phyloP scores from a whole-genome alignment of 2,329 filamentous ascomycete species.

The Exophiala sideris region DNA sequence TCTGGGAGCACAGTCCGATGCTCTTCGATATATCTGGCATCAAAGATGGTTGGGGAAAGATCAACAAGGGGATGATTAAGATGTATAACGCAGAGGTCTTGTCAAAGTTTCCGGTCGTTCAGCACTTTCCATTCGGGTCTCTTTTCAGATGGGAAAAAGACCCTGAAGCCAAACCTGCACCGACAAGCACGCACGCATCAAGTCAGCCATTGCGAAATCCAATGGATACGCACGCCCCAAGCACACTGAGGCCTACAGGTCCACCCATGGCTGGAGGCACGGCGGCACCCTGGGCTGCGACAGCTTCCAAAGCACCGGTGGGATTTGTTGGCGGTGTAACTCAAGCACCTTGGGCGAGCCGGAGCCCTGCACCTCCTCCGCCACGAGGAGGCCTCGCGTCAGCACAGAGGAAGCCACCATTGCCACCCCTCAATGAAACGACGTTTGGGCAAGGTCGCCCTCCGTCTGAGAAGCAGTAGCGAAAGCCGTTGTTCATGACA shows the following conservation, averaged over 20 bases:
- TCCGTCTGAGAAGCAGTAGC: slow-evolving; percentile 1
- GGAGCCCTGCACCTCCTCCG: slow-evolving; percentile 17
- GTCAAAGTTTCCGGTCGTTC: slow-evolving; percentile 96
- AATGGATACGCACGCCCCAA: slow-evolving; percentile 12
- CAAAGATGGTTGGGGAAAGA: slow-evolving; percentile 92
- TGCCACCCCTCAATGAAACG: slow-evolving; percentile 14
- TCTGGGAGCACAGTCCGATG: slow-evolving; percentile 92
- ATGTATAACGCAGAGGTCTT: slow-evolving; percentile 98
- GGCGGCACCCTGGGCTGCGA: slow-evolving; percentile 28
- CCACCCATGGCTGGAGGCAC: slow-evolving; percentile 13
- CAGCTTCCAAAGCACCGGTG: slow-evolving; percentile 14
- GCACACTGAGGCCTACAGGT: slow-evolving; percentile 11
- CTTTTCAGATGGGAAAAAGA: slow-evolving; percentile 75
- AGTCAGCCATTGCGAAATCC: slow-evolving; percentile 49
- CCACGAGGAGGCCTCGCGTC: slow-evolving; percentile 9
- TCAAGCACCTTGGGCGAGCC: slow-evolving; percentile 29
- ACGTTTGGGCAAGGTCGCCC: neutral
- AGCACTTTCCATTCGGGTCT: slow-evolving; percentile 83
- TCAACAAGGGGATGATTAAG: slow-evolving; percentile 99
- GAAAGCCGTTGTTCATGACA: neutral
- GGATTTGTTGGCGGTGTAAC: slow-evolving; percentile 30
- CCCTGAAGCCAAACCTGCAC: slow-evolving; percentile 53
- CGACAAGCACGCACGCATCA: slow-evolving; percentile 55
- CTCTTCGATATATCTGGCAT: slow-evolving; percentile 93
- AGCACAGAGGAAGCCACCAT: slow-evolving; percentile 5